Evolutionary conservation across 2,329 filamentous ascomycete species (phyloP).

Genomic region (Magnaporthales sp.): DNA sequence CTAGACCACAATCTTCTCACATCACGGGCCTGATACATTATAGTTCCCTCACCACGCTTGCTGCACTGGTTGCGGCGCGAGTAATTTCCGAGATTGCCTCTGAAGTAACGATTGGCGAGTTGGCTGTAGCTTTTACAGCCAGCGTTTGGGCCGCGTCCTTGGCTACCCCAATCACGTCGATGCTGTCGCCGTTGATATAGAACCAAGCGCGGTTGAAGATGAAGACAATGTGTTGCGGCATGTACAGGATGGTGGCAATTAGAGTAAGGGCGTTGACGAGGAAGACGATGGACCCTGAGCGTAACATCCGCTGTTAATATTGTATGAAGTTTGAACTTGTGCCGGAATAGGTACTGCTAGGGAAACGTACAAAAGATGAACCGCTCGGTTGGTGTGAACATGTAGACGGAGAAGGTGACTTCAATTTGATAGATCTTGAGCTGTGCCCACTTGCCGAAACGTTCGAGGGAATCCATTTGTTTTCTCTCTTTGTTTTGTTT

Average conservation of each 20-base stretch:
- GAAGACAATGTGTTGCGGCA: conserved; percentile 80
- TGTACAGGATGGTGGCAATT: conserved; percentile 83
- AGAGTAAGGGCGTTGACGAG: conserved; percentile 78
- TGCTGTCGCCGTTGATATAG: conserved; percentile 81
- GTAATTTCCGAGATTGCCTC: conserved; percentile 16
- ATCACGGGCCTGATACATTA: conserved; percentile 14
- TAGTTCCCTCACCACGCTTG: conserved; percentile 26
- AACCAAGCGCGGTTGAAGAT: conserved; percentile 84
- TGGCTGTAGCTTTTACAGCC: conserved; percentile 17
- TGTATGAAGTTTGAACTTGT: not conserved
- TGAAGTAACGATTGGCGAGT: conserved; percentile 15
- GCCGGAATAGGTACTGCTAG: not conserved
- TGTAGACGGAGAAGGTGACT: conserved; percentile 93
- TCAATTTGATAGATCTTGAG: conserved; percentile 98
- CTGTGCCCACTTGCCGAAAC: conserved; percentile 75
- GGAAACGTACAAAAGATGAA: conserved; percentile 81
- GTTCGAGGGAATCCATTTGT: conserved; percentile 35
- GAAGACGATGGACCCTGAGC: conserved; percentile 79
- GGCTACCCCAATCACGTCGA: conserved; percentile 37
- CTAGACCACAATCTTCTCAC: not conserved
- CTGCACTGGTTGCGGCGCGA: conserved; percentile 15
- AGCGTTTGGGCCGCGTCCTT: conserved; percentile 32
- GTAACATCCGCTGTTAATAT: not conserved
- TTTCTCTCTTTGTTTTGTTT: too few relatives aligned
- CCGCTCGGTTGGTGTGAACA: conserved; percentile 93